Evolutionary conservation across 2,329 filamentous ascomycete species (phyloP).

Genomic region (Ampelomyces quisqualis): DNA sequence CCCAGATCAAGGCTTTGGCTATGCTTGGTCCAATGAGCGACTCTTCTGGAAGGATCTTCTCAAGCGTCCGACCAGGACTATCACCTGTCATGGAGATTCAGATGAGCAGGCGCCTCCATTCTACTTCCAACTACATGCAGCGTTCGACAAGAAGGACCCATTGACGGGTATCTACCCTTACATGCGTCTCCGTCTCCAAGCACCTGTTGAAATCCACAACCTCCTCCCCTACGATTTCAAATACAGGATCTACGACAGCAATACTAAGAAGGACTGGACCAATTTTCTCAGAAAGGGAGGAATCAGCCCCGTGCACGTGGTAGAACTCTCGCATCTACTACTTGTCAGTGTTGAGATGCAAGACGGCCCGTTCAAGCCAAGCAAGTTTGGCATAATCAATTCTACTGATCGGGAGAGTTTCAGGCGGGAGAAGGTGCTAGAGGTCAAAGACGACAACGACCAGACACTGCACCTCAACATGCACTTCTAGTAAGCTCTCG

Average conservation of each 20-base stretch:
- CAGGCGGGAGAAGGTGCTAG: slow-evolving; percentile 73
- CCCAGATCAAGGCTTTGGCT: slow-evolving; percentile 94
- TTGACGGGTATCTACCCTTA: slow-evolving; percentile 85
- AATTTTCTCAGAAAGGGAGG: slow-evolving; percentile 97
- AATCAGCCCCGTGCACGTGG: slow-evolving; percentile 94
- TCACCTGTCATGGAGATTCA: slow-evolving; percentile 84
- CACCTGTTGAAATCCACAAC: slow-evolving; percentile 92
- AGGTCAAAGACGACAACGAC: slow-evolving; percentile 82
- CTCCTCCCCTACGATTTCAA: slow-evolving; percentile 97
- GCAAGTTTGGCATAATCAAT: slow-evolving; percentile 97
- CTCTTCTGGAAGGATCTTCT: slow-evolving; percentile 92
- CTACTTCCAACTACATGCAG: slow-evolving; percentile 93
- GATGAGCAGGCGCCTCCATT: slow-evolving; percentile 78
- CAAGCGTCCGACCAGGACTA: slow-evolving; percentile 77
- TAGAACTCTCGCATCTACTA: slow-evolving; percentile 90
- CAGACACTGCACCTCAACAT: slow-evolving; percentile 77
- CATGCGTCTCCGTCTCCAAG: slow-evolving; percentile 89
- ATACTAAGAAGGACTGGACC: slow-evolving; percentile 97
- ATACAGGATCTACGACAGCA: slow-evolving; percentile 98
- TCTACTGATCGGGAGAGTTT: slow-evolving; percentile 85
- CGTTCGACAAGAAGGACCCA: slow-evolving; percentile 80
- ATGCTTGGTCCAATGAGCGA: slow-evolving; percentile 87
- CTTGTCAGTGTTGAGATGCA: slow-evolving; percentile 95
- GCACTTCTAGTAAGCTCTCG: slow-evolving; percentile 71
- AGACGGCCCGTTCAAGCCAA: slow-evolving; percentile 89